Percentiles rank a stretch among this genome's conserved stretches.
phyloP scores from a whole-genome alignment of 2,329 filamentous ascomycete species.

The Neofusicoccum parvum region DNA sequence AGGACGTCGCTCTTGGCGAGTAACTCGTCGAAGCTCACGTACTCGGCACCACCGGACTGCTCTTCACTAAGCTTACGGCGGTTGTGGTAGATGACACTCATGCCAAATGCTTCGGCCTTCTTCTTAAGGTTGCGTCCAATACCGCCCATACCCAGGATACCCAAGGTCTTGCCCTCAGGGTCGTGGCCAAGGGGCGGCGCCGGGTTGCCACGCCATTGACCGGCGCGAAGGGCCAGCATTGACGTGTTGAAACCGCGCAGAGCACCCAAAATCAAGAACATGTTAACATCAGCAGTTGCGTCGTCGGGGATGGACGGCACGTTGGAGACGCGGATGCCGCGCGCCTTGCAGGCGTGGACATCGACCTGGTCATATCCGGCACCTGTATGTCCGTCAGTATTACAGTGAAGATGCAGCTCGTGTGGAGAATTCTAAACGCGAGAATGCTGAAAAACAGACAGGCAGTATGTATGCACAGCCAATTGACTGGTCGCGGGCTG shows the following conservation, averaged over 20 bases:
- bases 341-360: conserved; percentile 68
- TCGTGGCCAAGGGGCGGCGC: conserved; percentile 68
- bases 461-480: no score
- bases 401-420: not conserved
- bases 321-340: conserved; percentile 73
- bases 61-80: conserved; percentile 62
- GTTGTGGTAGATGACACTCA: conserved; percentile 76
- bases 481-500: no score
- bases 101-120: conserved; percentile 75
- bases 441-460: not conserved
- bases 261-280: conserved; percentile 81
- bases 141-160: conserved; percentile 84
- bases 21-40: conserved; percentile 74
- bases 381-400: conserved; percentile 48
- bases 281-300: conserved; percentile 77
- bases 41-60: conserved; percentile 60
- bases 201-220: conserved; percentile 66
- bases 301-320: conserved; percentile 81
- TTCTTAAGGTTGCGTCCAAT: conserved; percentile 77
- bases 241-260: conserved; percentile 71
- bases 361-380: conserved; percentile 87
- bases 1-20: conserved; percentile 72
- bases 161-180: conserved; percentile 75
- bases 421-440: not conserved
- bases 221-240: conserved; percentile 66